These are phyloP conservation scores for Neofusicoccum sp. DNA, from an alignment of 2,329 filamentous ascomycete species.

Conservation along the genomic window DNA sequence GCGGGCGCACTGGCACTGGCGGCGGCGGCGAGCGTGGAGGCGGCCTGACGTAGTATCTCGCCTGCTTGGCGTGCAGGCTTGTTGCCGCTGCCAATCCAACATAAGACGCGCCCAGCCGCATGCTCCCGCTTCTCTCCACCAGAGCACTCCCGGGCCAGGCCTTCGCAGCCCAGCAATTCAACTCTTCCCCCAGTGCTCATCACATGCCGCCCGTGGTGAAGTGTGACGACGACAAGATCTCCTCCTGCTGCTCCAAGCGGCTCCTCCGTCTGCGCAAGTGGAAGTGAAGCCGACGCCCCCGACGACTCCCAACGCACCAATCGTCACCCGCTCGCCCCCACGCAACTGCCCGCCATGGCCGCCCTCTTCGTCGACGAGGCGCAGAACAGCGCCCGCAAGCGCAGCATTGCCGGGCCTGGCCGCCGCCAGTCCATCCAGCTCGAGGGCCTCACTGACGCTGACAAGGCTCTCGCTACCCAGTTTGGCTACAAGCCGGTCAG, in stretches of 20 bases:
- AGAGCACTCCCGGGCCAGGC: not conserved
- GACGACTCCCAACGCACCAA: not conserved
- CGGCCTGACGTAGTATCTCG: not conserved
- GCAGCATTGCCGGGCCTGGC: not conserved
- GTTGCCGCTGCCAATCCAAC: constrained; percentile 4
- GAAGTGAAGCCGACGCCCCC: constrained; percentile 1
- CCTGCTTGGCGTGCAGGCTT: constrained; percentile 1
- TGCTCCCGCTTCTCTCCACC: not conserved
- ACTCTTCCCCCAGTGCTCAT: not conserved
- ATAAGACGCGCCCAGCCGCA: constrained; percentile 11
- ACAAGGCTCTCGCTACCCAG: constrained; percentile 12
- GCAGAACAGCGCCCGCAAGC: not conserved
- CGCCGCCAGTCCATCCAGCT: not conserved
- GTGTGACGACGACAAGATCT: constrained; percentile 12
- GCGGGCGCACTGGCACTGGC: not conserved
- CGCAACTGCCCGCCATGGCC: not conserved
- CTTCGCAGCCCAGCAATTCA: not conserved
- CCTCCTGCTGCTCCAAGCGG: constrained; percentile 16
- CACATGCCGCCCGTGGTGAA: constrained; percentile 19
- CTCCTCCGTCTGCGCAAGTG: constrained; percentile 17
- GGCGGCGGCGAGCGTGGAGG: not conserved
- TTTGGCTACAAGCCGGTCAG: constrained; percentile 18
- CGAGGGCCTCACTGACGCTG: constrained; percentile 10
- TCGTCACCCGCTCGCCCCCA: not conserved
- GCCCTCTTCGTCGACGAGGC: not conserved